Evolutionary conservation across 1,284 basidiomycete species (phyloP).

Genomic region (Tylopilus sp.): DNA sequence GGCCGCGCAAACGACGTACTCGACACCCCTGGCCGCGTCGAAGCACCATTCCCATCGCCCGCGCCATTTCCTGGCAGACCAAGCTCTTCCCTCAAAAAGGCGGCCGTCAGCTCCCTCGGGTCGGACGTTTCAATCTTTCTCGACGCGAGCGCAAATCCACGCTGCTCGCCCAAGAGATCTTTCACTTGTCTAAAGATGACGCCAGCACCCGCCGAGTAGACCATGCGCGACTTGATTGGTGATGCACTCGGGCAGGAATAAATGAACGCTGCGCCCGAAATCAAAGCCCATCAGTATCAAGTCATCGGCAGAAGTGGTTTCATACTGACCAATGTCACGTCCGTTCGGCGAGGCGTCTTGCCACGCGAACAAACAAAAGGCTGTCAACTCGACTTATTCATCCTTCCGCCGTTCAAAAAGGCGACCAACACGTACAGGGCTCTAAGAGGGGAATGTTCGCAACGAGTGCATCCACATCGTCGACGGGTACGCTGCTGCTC

Average conservation of each 20-base stretch:
- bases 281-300: conserved; percentile 9
- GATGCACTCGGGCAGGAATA: conserved; percentile 82
- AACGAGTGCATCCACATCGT: conserved; percentile 43
- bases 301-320: background rate
- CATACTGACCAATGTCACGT: conserved; percentile 53
- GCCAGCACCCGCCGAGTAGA: conserved; percentile 73
- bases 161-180: conserved; percentile 44
- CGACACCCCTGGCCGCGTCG: conserved; percentile 21
- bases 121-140: conserved; percentile 82
- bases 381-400: conserved; percentile 29
- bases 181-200: conserved; percentile 57
- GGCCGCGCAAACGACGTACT: conserved; percentile 57
- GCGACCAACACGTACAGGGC: conserved; percentile 38
- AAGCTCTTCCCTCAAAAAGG: conserved; percentile 59
- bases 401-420: conserved; percentile 3
- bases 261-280: conserved; percentile 61
- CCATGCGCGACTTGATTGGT: conserved; percentile 80
- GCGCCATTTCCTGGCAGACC: conserved; percentile 31
- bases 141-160: conserved; percentile 41
- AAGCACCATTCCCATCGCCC: conserved; percentile 8
- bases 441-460: conserved; percentile 51
- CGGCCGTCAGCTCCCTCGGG: conserved; percentile 66
- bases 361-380: conserved; percentile 76
- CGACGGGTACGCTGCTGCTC: conserved; percentile 35
- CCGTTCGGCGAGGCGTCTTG: conserved; percentile 44